Base-by-base conservation (phyloP, 345 rosid genomes). In the Pseudoturritis turrita region DNA sequence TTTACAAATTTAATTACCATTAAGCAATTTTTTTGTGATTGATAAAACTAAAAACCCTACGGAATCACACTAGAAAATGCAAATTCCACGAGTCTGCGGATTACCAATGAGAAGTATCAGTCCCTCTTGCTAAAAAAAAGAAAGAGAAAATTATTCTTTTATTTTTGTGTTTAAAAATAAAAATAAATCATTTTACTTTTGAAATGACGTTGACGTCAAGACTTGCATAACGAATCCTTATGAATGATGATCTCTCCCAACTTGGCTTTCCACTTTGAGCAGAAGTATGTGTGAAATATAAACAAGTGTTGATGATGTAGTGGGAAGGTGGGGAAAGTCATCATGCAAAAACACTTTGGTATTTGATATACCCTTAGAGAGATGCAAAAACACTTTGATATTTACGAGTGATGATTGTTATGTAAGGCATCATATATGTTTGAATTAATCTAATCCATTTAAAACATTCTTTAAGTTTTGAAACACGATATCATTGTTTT, bases 371-470 rank as follows among this genome's bases (percentile, higher is more conserved):
- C 28, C 17, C 17, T 40, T 53, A 7, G 63, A 12, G 17, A 17
- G 28, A 64, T 54, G 59, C 60, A 41, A 22, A 41, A 25, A n/a
- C 18, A 25, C 50, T 17, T 17, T 22, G 40, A 65, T 73, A 25
- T 9, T 25, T 55, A 56, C 36, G 35, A 73, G 19, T 25, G 31
- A 37, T 65, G 72, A 57, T 73, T n/a, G 36, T 47, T 72, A 73
- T 39, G 66, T 58, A 66, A 58, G 46, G 73, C 35, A 73, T 22
- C 41, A 21, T 43, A 33, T 26, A 14, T 37, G 28, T 4, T 49
- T 26, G 14, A n/a, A 51, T 28, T 43, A 35, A 11, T 52, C 43
- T 52, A 46, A 41, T 62, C 54, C 7, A 51, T 18, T 33, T 11
- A 2, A 54, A 65, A 56, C 71, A 73, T 72, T 62, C 55, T 10